These are phyloP conservation scores for Chalara sp. DNA, from an alignment of 2,329 filamentous ascomycete genomes.

Conservation along the genomic window DNA sequence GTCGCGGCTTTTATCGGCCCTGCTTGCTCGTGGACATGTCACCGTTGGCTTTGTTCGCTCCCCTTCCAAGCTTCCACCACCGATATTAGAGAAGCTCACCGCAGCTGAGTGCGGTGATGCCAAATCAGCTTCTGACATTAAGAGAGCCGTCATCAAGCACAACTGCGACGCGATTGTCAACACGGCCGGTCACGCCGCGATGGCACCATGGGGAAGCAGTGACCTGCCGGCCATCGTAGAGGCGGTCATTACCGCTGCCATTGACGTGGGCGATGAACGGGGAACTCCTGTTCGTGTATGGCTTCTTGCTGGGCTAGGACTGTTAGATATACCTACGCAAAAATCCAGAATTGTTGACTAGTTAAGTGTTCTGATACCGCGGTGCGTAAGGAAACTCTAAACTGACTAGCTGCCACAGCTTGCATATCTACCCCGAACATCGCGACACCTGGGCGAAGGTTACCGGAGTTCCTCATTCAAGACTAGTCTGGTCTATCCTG, in stretches of 20 bases:
- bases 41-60: conserved; percentile 18
- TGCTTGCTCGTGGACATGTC: conserved; percentile 13
- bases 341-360: too few relatives aligned
- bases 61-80: conserved; percentile 10
- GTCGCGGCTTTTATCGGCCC: conserved; percentile 16
- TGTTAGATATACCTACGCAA: too few relatives aligned
- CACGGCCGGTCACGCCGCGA: conserved; percentile 18
- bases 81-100: background rate
- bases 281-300: too few relatives aligned
- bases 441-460: too few relatives aligned
- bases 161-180: conserved; percentile 23
- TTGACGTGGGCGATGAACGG: background rate
- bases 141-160: conserved; percentile 13
- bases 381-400: too few relatives aligned
- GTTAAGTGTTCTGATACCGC: too few relatives aligned
- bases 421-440: too few relatives aligned
- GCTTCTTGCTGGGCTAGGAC: too few relatives aligned
- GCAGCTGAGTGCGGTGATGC: conserved; percentile 8
- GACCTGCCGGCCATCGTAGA: conserved; percentile 17
- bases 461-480: too few relatives aligned
- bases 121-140: conserved; percentile 14
- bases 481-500: too few relatives aligned
- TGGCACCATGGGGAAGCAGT: background rate
- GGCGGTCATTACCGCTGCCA: conserved; percentile 15
- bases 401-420: too few relatives aligned